These are phyloP conservation scores for Candida anutae DNA, from an alignment of 1,139 yeast species.

Conservation along the genomic window DNA sequence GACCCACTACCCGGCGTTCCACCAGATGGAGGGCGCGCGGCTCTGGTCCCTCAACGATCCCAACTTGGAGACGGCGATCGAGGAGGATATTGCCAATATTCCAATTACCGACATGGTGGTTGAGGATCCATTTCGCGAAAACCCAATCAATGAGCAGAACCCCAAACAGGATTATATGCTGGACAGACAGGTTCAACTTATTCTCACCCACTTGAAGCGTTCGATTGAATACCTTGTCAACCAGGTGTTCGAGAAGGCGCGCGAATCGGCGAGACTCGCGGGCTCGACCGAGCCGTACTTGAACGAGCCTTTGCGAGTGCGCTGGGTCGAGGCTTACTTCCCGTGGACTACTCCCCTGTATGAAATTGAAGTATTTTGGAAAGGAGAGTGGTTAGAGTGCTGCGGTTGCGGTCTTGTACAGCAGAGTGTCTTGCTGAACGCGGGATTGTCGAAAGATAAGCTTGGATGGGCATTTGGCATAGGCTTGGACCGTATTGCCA, in stretches of 20 bases:
- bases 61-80: slow-evolving; percentile 35
- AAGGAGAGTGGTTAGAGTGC: slow-evolving; percentile 95
- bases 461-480: slow-evolving; percentile 97
- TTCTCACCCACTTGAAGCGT: slow-evolving; percentile 73
- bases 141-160: slow-evolving; percentile 44
- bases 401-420: slow-evolving; percentile 94
- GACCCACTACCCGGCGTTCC: slow-evolving; percentile 96
- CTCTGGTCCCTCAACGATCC: slow-evolving; percentile 56
- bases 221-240: slow-evolving; percentile 79
- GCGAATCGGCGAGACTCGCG: slow-evolving; percentile 56
- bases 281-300: slow-evolving; percentile 58
- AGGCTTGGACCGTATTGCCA: slow-evolving; percentile 92
- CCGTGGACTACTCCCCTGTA: slow-evolving; percentile 99
- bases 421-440: slow-evolving; percentile 65
- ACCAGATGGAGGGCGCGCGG: slow-evolving; percentile 96
- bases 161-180: slow-evolving; percentile 79
- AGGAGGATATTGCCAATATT: slow-evolving; percentile 52
- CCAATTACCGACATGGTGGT: slow-evolving; percentile 68
- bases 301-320: slow-evolving; percentile 70
- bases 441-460: slow-evolving; percentile 59
- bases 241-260: slow-evolving; percentile 73
- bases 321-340: slow-evolving; percentile 95
- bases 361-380: slow-evolving; percentile 99
- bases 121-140: slow-evolving; percentile 53
- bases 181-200: slow-evolving; percentile 57